Percentiles rank a stretch among this genome's conserved stretches.
Conservation (phyloP, 1,139 yeast species). For the Tardiomyces blankii region DNA sequence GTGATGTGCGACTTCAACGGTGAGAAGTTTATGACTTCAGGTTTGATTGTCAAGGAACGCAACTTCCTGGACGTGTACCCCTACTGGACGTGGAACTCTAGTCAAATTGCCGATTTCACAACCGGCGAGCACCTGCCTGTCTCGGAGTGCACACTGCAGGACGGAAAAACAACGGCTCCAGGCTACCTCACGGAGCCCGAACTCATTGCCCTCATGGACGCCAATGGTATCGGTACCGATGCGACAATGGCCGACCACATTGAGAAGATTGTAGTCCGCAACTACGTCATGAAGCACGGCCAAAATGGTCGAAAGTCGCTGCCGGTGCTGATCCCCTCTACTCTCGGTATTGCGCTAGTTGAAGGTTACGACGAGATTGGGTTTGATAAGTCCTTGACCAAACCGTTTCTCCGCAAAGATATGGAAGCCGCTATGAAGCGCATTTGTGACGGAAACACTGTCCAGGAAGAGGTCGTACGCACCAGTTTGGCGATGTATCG, state of each 20-base stretch:
- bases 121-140: conserved; percentile 47
- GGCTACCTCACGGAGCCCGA: conserved; percentile 83
- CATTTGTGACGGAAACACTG: conserved; percentile 54
- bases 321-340: conserved; percentile 53
- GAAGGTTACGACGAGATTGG: conserved; percentile 81
- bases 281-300: conserved; percentile 44
- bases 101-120: conserved; percentile 53
- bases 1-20: conserved; percentile 65
- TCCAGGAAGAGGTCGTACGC: conserved; percentile 44
- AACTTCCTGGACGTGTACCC: conserved; percentile 75
- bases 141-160: conserved; percentile 44
- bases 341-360: conserved; percentile 76
- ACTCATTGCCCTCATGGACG: conserved; percentile 87
- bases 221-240: conserved; percentile 96
- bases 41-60: conserved; percentile 57
- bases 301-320: conserved; percentile 10
- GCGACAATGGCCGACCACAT: conserved; percentile 99
- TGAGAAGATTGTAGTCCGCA: conserved; percentile 58
- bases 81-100: conserved; percentile 69
- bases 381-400: conserved; percentile 62
- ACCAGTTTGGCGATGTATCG: conserved; percentile 51
- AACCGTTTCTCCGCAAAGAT: conserved; percentile 75
- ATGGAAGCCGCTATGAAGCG: conserved; percentile 57
- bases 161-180: conserved; percentile 77
- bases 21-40: conserved; percentile 60